Evolutionary conservation across 768 basidiomycete genomes (phyloP).

Genomic region (Russula sp.): DNA sequence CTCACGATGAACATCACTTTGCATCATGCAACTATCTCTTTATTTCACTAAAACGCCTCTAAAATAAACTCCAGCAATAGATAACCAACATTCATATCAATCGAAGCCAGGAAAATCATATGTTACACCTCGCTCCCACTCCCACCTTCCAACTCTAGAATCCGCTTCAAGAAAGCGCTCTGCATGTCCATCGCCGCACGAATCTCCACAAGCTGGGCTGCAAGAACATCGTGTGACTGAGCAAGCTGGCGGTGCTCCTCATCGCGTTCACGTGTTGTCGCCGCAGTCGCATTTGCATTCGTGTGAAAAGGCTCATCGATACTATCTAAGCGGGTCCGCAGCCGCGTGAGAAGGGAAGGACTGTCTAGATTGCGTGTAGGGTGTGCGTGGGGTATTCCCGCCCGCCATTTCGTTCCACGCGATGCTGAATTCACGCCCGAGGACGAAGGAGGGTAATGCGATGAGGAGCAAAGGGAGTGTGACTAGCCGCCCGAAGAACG

Average conservation of each 20-base stretch:
- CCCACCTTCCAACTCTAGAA: conserved; percentile 29
- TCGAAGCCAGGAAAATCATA: not conserved
- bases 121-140: conserved; percentile 17
- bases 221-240: conserved; percentile 64
- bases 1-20: too few species aligned
- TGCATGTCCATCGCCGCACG: conserved; percentile 56
- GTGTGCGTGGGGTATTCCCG: conserved; percentile 4
- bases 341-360: conserved; percentile 14
- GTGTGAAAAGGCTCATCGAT: not conserved
- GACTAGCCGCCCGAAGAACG: conserved; percentile 80
- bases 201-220: conserved; percentile 60
- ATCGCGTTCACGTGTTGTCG: conserved; percentile 38
- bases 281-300: not conserved
- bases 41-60: too few species aligned
- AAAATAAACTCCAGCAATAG: not conserved
- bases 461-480: conserved; percentile 86
- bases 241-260: conserved; percentile 59
- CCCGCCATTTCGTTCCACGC: conserved; percentile 83
- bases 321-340: not conserved
- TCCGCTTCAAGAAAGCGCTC: conserved; percentile 46
- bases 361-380: conserved; percentile 4
- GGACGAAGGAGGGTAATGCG: conserved; percentile 87
- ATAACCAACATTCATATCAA: not conserved
- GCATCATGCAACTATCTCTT: too few species aligned
- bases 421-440: conserved; percentile 86